Evolutionary conservation across 2,329 filamentous ascomycete species (phyloP).

Genomic region (Penicillium sp.): DNA sequence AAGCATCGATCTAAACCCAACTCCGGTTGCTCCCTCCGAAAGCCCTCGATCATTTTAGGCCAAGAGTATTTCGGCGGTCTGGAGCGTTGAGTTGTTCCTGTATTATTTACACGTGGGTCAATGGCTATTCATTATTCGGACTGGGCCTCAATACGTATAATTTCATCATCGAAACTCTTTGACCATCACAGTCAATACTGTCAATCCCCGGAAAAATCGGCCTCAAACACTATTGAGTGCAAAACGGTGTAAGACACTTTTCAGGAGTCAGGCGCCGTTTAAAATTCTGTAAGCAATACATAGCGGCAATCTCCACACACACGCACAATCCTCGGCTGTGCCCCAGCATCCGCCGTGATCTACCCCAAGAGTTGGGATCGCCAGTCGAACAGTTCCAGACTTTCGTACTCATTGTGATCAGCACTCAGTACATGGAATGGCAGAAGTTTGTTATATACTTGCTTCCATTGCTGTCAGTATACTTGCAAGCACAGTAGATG

Average conservation of each 20-base stretch:
- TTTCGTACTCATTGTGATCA: not conserved
- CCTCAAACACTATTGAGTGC: not conserved
- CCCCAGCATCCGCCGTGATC: conserved; percentile 1
- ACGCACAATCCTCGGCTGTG: not conserved
- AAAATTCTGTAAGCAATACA: not conserved
- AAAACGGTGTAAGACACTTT: not conserved
- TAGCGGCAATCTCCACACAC: conserved; percentile 6
- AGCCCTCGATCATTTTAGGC: not conserved
- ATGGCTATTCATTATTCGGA: not conserved
- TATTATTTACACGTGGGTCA: not conserved
- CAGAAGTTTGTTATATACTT: not conserved
- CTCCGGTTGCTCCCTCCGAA: not conserved
- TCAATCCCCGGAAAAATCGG: not conserved
- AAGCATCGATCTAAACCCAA: conserved; percentile 11
- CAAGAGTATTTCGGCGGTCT: conserved; percentile 11
- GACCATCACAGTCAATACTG: not conserved
- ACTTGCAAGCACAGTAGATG: not conserved
- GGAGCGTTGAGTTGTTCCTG: conserved; percentile 13
- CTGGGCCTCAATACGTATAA: not conserved
- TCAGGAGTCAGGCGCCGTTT: not conserved
- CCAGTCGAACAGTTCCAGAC: conserved; percentile 2
- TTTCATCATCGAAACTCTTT: not conserved
- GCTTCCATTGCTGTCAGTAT: not conserved
- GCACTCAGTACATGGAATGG: not conserved
- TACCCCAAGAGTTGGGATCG: conserved; percentile 4